Evolutionary conservation across 2,329 filamentous ascomycete species (phyloP).

Genomic region (Myriosclerotinia scirpicola): DNA sequence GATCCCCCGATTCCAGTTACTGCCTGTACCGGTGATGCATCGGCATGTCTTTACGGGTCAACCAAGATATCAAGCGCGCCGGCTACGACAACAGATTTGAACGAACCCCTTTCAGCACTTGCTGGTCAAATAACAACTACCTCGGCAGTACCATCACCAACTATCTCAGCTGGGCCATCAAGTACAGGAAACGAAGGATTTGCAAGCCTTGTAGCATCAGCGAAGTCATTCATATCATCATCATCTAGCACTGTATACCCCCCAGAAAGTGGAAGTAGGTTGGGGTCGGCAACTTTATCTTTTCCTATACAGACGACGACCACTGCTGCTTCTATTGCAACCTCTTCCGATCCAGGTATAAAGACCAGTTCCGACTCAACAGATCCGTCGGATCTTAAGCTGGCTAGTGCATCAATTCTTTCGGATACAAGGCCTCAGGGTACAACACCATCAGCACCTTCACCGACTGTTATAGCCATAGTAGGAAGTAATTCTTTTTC

Average conservation of each 20-base stretch:
- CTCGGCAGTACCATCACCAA: not conserved
- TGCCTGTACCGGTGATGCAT: conserved; percentile 28
- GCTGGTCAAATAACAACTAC: conserved; percentile 2
- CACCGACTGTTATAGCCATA: conserved; percentile 22
- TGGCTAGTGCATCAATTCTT: not conserved
- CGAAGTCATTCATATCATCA: not conserved
- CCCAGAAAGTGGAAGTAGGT: not conserved
- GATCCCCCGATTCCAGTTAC: conserved; percentile 44
- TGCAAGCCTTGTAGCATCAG: not conserved
- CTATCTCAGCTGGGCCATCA: conserved; percentile 1
- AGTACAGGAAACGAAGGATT: conserved; percentile 8
- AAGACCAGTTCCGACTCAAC: not conserved
- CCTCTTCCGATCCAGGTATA: not conserved
- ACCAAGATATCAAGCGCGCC: not conserved
- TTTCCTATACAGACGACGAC: not conserved
- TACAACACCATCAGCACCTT: conserved; percentile 13
- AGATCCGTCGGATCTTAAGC: not conserved
- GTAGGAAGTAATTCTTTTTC: conserved; percentile 25
- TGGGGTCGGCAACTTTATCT: too few species aligned
- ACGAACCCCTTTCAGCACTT: not conserved
- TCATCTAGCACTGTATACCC: not conserved
- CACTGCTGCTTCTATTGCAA: not conserved
- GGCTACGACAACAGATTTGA: not conserved
- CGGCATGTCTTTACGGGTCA: conserved; percentile 20
- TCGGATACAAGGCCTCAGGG: not conserved